Evolutionary conservation across 352 stramenopile species (phyloP).

Genomic region (Phytophthora aleatoria): DNA sequence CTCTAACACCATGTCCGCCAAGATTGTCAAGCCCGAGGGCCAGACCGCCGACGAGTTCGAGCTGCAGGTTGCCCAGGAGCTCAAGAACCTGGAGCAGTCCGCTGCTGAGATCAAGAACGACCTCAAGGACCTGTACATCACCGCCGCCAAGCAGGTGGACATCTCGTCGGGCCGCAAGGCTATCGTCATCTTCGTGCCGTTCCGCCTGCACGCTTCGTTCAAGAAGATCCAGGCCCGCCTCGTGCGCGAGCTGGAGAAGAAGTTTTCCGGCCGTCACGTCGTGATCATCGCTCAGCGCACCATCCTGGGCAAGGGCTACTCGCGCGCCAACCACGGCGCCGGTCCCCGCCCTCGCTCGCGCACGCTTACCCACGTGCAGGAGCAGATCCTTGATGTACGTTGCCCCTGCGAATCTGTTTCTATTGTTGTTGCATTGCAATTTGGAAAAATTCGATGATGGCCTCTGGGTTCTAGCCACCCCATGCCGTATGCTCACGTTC

Average conservation of each 20-base stretch:
- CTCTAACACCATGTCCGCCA: constrained; percentile 64
- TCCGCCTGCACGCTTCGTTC: constrained; percentile 97
- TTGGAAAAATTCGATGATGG: constrained; percentile 80
- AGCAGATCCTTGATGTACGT: constrained; percentile 98
- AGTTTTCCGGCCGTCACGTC: constrained; percentile 98
- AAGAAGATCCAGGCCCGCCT: constrained; percentile 99
- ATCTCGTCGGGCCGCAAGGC: constrained; percentile 95
- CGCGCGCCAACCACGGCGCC: constrained; percentile 94
- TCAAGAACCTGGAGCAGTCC: constrained; percentile 92
- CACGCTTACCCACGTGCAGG: constrained; percentile 98
- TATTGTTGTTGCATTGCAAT: constrained; percentile 8
- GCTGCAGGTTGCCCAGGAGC: constrained; percentile 87
- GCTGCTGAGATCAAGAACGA: constrained; percentile 97
- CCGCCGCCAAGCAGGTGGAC: constrained; percentile 98
- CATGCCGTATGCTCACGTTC: constrained; percentile 87
- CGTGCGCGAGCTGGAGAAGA: constrained; percentile 99
- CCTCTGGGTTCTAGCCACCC: constrained; percentile 90
- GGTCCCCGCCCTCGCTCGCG: constrained; percentile 95
- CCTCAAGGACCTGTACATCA: constrained; percentile 98
- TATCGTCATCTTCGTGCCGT: constrained; percentile 99
- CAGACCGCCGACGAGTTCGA: constrained; percentile 89
- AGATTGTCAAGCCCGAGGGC: constrained; percentile 89
- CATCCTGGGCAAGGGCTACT: constrained; percentile 98
- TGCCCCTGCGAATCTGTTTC: constrained; percentile 8
- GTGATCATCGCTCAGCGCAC: constrained; percentile 99